Evolutionary conservation across 148 eudicot genomes (phyloP).

Genomic region (Persicaria tinctoria): DNA sequence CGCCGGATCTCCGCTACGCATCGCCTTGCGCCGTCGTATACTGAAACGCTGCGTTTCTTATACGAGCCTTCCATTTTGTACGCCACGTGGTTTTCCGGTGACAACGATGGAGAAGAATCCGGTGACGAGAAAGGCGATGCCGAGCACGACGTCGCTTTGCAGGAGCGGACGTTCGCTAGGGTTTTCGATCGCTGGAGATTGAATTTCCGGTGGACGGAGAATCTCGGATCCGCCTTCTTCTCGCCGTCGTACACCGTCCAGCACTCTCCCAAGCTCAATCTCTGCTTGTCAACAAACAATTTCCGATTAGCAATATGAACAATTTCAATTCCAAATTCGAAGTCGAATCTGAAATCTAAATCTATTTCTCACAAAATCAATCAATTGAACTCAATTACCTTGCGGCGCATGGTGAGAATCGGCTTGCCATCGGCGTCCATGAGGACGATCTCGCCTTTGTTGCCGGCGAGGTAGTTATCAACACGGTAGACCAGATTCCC

Average conservation of each 20-base stretch:
- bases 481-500: conserved; percentile 70
- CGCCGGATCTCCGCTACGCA: conserved; percentile 56
- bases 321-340: neutral
- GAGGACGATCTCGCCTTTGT: conserved; percentile 36
- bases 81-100: conserved; percentile 13
- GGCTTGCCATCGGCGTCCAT: conserved; percentile 69
- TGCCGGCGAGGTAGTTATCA: conserved; percentile 42
- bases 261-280: conserved; percentile 41
- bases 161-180: conserved; percentile 32
- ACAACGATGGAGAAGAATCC: neutral
- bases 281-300: conserved; percentile 26
- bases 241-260: conserved; percentile 63
- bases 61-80: conserved; percentile 67
- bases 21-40: conserved; percentile 43
- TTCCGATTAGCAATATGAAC: neutral
- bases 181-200: conserved; percentile 29
- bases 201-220: conserved; percentile 33
- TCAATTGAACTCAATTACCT: conserved; percentile 27
- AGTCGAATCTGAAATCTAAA: neutral
- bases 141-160: neutral
- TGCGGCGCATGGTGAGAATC: conserved; percentile 70
- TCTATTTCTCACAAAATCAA: neutral
- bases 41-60: conserved; percentile 29
- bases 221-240: conserved; percentile 29
- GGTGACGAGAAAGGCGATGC: neutral